These are phyloP conservation scores for Eragrostis curvula DNA, from an alignment of 176 grass and related monocot genomes.

Conservation along the genomic window DNA sequence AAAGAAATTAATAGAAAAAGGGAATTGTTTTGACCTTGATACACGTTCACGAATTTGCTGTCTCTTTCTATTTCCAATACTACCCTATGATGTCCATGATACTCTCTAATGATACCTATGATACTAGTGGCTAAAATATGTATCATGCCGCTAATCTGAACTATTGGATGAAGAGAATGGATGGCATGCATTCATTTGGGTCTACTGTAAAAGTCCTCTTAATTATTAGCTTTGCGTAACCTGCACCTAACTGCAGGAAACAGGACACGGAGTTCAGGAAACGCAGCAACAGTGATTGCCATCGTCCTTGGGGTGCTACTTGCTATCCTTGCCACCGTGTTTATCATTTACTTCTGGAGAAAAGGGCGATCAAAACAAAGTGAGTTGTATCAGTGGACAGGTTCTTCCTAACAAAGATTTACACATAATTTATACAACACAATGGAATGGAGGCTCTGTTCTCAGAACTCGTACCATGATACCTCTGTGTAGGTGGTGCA, in stretches of 20 bases:
- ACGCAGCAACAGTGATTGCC: constrained; percentile 9
- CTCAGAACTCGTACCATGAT: background rate
- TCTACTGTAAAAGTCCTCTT: no score
- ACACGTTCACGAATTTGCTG: no score
- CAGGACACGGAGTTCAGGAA: background rate
- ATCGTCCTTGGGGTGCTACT: constrained; percentile 32
- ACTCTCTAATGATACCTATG: no score
- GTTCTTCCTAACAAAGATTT: background rate
- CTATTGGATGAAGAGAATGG: no score
- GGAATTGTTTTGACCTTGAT: no score
- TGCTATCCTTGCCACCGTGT: background rate
- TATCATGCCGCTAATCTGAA: no score
- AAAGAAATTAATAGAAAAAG: no score
- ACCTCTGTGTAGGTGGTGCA: background rate
- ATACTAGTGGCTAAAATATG: no score
- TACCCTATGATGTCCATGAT: no score
- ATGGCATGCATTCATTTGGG: no score
- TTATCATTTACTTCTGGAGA: constrained; percentile 2
- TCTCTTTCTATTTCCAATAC: no score
- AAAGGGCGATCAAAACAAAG: constrained; percentile 14
- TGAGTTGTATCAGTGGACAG: constrained; percentile 3
- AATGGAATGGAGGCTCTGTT: background rate
- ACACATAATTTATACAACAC: background rate
- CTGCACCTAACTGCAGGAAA: constrained; percentile 25
- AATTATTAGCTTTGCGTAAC: background rate